phyloP scores from a whole-genome alignment of 495 filamentous ascomycete species.

The Tuber melanosporum region DNA sequence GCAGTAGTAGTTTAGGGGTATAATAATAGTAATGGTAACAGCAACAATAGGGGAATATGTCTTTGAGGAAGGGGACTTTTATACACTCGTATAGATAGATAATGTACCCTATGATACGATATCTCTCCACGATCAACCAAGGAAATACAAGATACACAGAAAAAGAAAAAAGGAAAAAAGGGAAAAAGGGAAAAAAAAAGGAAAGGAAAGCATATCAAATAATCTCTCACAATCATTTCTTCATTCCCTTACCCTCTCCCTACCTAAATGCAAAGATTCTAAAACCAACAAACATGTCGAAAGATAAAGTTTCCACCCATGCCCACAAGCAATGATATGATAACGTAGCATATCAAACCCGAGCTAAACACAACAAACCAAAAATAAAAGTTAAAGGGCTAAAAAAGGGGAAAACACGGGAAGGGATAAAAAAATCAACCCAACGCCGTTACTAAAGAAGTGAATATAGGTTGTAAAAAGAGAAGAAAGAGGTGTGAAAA shows the following conservation, averaged over 20 bases:
- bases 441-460: conserved; percentile 25
- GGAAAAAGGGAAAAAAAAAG: conserved; percentile 8
- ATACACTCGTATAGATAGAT: neutral
- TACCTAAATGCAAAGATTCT: conserved; percentile 18
- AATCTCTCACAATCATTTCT: conserved; percentile 7
- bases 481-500: conserved; percentile 16
- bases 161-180: conserved; percentile 12
- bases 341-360: conserved; percentile 14
- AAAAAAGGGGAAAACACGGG: conserved; percentile 2
- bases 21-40: neutral
- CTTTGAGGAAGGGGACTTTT: neutral
- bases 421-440: conserved; percentile 32
- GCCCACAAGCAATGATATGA: conserved; percentile 10
- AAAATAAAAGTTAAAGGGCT: conserved; percentile 7
- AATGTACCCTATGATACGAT: neutral
- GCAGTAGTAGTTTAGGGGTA: neutral
- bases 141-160: conserved; percentile 18
- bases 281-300: conserved; percentile 23
- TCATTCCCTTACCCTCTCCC: conserved; percentile 10
- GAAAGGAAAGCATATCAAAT: conserved; percentile 4
- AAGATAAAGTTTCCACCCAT: conserved; percentile 21
- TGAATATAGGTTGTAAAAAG: conserved; percentile 4
- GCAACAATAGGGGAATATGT: neutral
- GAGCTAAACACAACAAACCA: conserved; percentile 2
- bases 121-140: conserved; percentile 6